A percentile compares a stretch with the other conserved stretches of the same genome.
These are phyloP conservation scores for Rhodotorula babjevae DNA, from an alignment of 768 basidiomycete species.

Conservation along the genomic window DNA sequence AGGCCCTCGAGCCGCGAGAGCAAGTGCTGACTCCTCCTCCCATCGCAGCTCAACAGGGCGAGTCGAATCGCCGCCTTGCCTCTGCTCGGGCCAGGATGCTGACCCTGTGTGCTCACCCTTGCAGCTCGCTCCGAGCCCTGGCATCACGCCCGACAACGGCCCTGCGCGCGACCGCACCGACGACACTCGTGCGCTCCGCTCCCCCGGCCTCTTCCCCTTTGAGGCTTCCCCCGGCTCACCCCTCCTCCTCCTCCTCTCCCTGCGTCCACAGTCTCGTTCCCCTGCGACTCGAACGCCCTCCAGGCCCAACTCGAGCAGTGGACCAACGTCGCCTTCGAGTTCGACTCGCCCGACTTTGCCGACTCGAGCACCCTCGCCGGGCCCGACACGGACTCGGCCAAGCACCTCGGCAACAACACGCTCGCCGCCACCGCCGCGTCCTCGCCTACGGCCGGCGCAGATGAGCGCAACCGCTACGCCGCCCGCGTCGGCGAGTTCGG, in stretches of 20 bases:
- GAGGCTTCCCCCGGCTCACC: not conserved
- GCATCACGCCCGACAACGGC: constrained; percentile 26
- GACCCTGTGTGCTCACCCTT: not conserved
- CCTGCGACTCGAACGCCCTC: constrained; percentile 25
- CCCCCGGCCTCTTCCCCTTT: not conserved
- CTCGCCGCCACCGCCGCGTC: not conserved
- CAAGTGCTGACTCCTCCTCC: constrained; percentile 7
- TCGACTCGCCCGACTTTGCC: constrained; percentile 34
- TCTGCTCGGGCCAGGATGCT: too few relatives aligned
- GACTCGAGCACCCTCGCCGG: constrained; percentile 5
- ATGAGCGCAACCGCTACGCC: constrained; percentile 4
- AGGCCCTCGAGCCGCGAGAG: too few relatives aligned
- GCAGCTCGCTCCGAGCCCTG: constrained; percentile 24
- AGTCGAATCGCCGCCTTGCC: not conserved
- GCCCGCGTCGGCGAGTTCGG: constrained; percentile 4
- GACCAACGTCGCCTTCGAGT: constrained; percentile 41
- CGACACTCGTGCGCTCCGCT: constrained; percentile 9
- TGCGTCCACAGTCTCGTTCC: constrained; percentile 24
- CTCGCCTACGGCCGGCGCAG: not conserved
- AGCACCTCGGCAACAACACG: too few relatives aligned
- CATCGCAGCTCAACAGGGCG: constrained; percentile 30
- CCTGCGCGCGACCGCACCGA: constrained; percentile 21
- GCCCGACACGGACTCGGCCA: not conserved
- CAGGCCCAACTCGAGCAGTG: constrained; percentile 37
- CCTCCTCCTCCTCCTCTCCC: not conserved